Base-by-base conservation (phyloP, 1,284 basidiomycete genomes). In the Boletus albobrunnescens region DNA sequence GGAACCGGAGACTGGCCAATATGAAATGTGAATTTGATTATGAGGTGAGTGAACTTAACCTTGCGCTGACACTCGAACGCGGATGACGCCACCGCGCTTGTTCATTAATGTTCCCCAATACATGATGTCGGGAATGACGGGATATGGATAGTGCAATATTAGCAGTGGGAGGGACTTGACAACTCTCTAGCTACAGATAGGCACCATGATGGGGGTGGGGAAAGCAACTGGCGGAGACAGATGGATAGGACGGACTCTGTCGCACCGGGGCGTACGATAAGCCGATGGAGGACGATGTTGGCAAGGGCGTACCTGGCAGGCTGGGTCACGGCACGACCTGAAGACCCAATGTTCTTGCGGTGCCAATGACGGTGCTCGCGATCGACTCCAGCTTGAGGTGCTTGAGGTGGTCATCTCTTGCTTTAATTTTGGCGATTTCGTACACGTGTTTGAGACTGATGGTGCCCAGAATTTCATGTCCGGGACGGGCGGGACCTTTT, bases 351-450 rank as follows among this genome's bases (percentile, higher is more conserved):
- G 83, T 89, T 71, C 75, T 83, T 48, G 92, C 92, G 55, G 85
- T 89, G 46, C 90, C 93, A 55, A 94, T 71, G 52, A 97, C 75
- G 62, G 87, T 89, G 65, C 83, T 84, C n/a, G 91, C 87, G 38
- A 97, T 86, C 55, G 82, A 81, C 74, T 94, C 89, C 58, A 94
- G 75, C 50, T 81, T 79, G 52, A 94, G 76, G 61, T 87, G 85
- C 72, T 82, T 86, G 73, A 95, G 72, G 65, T 91, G 87, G 48
- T 87, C 85, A 71, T 99, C 96, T 58, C 79, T 82, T 52, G 84
- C 80, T 75, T 99, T 99, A 68, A 99, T 90, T 77, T 91, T 96
- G 31, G 96, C 94, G 64, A 99, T 98, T 76, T 99, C 96, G 70
- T 96, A 99, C 63, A 99, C 80, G 73, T 98, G 94, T 76, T 99